Conservation (phyloP, 345 rosid genomes). For the Passiflora organensis region DNA sequence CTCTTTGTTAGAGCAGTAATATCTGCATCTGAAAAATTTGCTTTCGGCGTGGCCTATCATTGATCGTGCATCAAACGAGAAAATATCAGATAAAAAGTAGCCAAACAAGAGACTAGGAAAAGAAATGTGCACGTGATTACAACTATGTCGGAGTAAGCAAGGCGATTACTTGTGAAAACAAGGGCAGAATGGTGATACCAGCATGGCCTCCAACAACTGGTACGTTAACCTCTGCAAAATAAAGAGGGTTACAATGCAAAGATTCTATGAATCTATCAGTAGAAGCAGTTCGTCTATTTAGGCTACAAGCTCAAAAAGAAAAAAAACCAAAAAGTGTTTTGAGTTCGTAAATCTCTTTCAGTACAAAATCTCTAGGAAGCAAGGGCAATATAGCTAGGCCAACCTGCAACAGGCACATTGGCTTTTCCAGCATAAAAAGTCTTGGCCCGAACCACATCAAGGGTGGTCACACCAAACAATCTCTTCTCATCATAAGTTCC, state of each 20-base stretch:
- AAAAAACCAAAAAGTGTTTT: too few relatives aligned
- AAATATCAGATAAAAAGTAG: background rate
- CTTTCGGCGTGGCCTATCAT: constrained; percentile 66
- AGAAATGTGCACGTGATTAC: background rate
- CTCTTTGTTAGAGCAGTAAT: constrained; percentile 70
- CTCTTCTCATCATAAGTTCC: constrained; percentile 64
- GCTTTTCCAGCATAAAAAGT: constrained; percentile 82
- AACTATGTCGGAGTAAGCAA: background rate
- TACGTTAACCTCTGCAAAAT: constrained; percentile 55
- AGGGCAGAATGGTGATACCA: constrained; percentile 73
- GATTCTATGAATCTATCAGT: too few relatives aligned
- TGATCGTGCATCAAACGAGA: background rate
- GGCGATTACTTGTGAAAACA: constrained; percentile 64
- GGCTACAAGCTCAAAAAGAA: background rate
- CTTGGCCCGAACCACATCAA: constrained; percentile 77
- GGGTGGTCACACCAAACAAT: constrained; percentile 78
- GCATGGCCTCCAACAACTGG: constrained; percentile 92
- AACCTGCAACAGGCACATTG: constrained; percentile 58
- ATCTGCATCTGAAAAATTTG: constrained; percentile 55
- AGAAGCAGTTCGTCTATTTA: too few relatives aligned
- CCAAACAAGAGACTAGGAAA: background rate
- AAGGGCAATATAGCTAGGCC: background rate
- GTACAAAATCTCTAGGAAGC: too few relatives aligned
- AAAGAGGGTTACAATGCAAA: background rate
- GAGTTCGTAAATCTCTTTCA: too few relatives aligned